A percentile compares a stretch with the other conserved stretches of the same genome.
Conservation (phyloP, 75 land plant species). For the Pinus taeda region DNA sequence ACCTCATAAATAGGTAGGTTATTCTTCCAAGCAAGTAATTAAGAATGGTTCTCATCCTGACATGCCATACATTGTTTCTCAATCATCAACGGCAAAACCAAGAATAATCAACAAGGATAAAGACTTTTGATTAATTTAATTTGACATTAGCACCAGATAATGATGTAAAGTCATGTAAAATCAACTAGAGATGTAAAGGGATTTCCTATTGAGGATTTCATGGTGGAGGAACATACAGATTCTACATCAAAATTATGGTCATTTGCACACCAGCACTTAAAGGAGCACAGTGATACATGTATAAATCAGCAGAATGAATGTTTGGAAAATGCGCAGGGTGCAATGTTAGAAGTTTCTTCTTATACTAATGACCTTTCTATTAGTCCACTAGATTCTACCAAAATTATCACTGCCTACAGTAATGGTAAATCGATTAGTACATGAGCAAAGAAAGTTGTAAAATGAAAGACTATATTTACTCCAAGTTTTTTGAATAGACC, state of each 20-base stretch:
- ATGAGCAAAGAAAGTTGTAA: not conserved
- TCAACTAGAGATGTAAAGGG: not conserved
- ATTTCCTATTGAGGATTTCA: not conserved
- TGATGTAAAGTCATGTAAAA: not conserved
- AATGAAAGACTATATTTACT: conserved; percentile 23
- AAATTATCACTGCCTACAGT: not conserved
- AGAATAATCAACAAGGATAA: not conserved
- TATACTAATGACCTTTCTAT: not conserved
- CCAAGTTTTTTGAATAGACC: conserved; percentile 29
- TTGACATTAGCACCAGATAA: not conserved
- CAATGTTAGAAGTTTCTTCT: not conserved
- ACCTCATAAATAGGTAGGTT: too few species aligned
- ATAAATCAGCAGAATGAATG: not conserved
- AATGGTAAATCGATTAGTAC: not conserved
- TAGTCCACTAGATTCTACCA: not conserved
- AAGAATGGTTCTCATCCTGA: not conserved
- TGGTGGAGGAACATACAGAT: not conserved
- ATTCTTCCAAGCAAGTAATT: not conserved
- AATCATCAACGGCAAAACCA: not conserved
- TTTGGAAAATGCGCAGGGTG: not conserved
- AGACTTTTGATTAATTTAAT: not conserved
- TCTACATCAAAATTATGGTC: not conserved
- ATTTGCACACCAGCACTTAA: not conserved
- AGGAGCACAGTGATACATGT: not conserved
- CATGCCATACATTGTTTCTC: not conserved